These are phyloP conservation scores for Blastomyces parvus DNA, from an alignment of 2,329 filamentous ascomycete genomes.

Conservation along the genomic window DNA sequence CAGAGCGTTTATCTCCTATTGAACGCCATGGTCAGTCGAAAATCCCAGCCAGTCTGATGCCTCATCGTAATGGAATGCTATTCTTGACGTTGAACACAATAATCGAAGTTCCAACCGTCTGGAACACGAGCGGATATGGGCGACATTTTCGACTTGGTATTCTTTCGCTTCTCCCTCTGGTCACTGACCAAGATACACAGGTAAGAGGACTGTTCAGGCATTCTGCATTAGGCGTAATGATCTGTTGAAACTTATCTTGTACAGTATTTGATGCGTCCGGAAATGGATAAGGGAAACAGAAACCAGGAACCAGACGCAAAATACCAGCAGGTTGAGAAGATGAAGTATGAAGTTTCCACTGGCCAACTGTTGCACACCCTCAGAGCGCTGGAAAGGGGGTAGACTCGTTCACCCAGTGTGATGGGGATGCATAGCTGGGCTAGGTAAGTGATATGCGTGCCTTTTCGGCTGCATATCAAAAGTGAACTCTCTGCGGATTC, in stretches of 20 bases:
- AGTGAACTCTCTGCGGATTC: background rate
- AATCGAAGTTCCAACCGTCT: no score
- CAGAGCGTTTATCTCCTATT: no score
- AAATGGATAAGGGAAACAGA: background rate
- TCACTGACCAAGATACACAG: background rate
- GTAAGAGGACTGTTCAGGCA: background rate
- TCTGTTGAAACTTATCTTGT: background rate
- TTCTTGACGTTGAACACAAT: no score
- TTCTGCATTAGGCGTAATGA: background rate
- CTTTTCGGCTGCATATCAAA: background rate
- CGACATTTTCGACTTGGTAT: background rate
- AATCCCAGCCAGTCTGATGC: no score
- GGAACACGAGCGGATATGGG: no score
- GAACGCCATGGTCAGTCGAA: no score
- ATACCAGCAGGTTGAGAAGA: background rate
- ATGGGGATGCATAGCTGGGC: background rate
- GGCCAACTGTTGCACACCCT: background rate
- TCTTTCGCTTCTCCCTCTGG: background rate
- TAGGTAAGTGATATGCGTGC: background rate
- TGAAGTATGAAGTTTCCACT: background rate
- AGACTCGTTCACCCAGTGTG: background rate
- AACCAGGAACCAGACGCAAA: background rate
- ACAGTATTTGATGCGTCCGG: background rate
- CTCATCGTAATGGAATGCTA: no score
- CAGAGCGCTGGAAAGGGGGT: background rate